Evolutionary conservation across 768 basidiomycete species (phyloP), one percentile per base, ranked within the genome.

Genomic region (Xerocomellus intermedius): DNA sequence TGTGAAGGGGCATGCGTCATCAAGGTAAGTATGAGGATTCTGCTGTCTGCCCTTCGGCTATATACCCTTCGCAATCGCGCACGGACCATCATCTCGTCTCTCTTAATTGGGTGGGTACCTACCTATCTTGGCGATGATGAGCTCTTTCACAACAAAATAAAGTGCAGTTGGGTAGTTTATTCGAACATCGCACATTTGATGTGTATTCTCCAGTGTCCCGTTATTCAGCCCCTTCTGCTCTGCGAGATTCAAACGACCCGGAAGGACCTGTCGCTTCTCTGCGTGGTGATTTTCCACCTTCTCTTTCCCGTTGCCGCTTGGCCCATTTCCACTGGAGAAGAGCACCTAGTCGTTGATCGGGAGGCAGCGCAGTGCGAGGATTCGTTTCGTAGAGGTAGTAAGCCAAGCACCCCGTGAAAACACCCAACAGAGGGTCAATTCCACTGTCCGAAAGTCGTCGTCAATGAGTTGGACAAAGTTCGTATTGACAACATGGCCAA

Each of bases 371-470:
- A 5, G 84, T 88, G 37, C 91, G 83, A 6, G 91, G 91, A 69
- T 93, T 83, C 28, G 77, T 86, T 67, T 94, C 91, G 68, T 88
- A 82, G 36, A 94, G 81, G 67, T 89, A 85, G 68, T 84, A 93
- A 6, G 91, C 91, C 41, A 91, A 70, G 38, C 82, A 68, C 13
- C 91, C 91, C 2, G 90, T 91, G 65, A 91, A 85, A 49, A 91
- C 71, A 8, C 90, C 91, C 38, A 94, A 71, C 16, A 89, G 52
- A 5, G 87, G 84, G 69, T 94, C 91, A 5, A 91, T 62, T 2
- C 79, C 67, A 26, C 90, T 93, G 57, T 37, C 28, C 14, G 41
- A 48, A 13, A 12, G 53, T 64, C 48, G 59, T 43, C n/a, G 53
- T 64, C 49, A 58, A 58, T 43, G 22, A 42, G 38, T 19, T 16